Base-by-base conservation (phyloP, 176 grass and related monocot genomes). In the Canna indica region DNA sequence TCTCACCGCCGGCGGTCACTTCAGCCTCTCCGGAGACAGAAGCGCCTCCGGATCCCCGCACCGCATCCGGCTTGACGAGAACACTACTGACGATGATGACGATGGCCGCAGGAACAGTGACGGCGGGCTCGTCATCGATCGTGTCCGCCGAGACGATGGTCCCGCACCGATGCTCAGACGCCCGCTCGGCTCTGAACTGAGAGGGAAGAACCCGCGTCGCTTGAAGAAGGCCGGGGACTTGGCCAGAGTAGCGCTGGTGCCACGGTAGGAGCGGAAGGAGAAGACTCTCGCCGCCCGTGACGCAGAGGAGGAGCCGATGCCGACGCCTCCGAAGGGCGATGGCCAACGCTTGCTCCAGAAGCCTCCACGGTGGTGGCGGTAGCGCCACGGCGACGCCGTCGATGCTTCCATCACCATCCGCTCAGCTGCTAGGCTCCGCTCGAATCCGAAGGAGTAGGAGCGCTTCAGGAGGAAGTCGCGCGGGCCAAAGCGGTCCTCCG, bases 261-360 rank as follows among this genome's bases (percentile, higher is more conserved):
- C 45, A 33, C 86, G 75, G 77, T 69, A 94, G 18, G 86, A 91
- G 27, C 93, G 83, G 70, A 90, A 92, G 12, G 93, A 97, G 77
- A 97, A 97, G 5, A 97, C 93, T 24, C 85, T 79, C 0, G 83
- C 67, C 0, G 75, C 72, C 12, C 82, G 68, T 0, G 88, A 73
- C 10, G 53, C 82, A 0, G 85, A 75, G 27, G 85, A 81, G 2
- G 73, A 74, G 0, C 75, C 75, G 4, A 78, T 72, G 22, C 56
- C 75, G 8, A 14, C 71, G 7, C 81, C 81, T 15, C 75, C 73
- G 82, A 92, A 97, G 0, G 94, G 94, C 28, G 94, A 97, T 16
- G 86, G 81, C 83, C 79, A 97, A 4, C 89, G 94, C 82, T 97
- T 97, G 84, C 94, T 97, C 94, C 94, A 97, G 80, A 97, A 92